Conservation (phyloP, 768 basidiomycete genomes). For the Rubroboletus pulcherrimus region DNA sequence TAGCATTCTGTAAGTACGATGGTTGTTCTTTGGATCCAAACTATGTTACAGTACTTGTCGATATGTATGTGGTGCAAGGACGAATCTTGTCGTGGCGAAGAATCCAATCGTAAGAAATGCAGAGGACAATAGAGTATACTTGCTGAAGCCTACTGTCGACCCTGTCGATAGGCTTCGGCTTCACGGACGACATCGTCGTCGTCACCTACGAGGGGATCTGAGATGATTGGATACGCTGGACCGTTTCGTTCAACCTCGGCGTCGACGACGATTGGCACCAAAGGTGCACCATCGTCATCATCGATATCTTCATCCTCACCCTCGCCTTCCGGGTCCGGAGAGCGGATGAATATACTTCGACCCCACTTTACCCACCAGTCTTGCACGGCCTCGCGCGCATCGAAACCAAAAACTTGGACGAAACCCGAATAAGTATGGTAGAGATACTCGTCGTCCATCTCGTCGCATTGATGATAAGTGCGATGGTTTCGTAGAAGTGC, state of each 20-base stretch:
- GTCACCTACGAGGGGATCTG: conserved; percentile 14
- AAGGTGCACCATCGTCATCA: neutral
- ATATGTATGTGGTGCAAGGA: neutral
- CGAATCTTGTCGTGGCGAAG: neutral
- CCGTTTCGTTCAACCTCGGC: conserved; percentile 12
- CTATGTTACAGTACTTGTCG: neutral
- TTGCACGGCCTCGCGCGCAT: conserved; percentile 50
- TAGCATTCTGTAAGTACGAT: neutral
- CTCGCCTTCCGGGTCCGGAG: neutral
- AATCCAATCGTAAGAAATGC: neutral
- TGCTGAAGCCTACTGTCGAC: neutral
- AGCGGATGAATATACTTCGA: conserved; percentile 2
- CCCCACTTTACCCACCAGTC: conserved; percentile 65
- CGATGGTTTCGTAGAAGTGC: conserved; percentile 25
- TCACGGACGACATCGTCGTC: conserved; percentile 10
- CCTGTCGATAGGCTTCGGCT: neutral
- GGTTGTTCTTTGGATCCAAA: neutral
- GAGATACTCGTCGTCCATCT: conserved; percentile 35
- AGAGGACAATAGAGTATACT: neutral
- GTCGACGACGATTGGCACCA: conserved; percentile 8
- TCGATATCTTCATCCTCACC: neutral
- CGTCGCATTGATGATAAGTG: conserved; percentile 38
- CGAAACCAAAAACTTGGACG: conserved; percentile 44
- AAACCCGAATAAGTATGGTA: conserved; percentile 47
- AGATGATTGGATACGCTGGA: conserved; percentile 5